phyloP scores from a whole-genome alignment of 2,329 filamentous ascomycete genomes.

The Allantophomopsis lycopodina region DNA sequence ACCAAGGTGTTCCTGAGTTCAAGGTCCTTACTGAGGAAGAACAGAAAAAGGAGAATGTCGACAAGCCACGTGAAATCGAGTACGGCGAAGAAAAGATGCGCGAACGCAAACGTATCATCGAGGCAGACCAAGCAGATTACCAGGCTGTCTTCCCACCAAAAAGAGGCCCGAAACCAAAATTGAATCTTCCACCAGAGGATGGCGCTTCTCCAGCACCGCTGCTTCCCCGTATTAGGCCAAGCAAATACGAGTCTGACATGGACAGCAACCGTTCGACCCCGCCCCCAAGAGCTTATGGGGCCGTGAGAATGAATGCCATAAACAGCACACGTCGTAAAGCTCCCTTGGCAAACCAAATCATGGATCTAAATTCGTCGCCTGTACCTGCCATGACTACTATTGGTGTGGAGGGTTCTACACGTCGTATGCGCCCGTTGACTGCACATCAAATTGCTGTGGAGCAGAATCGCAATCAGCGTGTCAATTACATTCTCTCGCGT shows the following conservation, averaged over 20 bases:
- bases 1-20: constrained; percentile 57
- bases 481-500: constrained; percentile 72
- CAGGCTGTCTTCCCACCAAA: constrained; percentile 33
- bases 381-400: constrained; percentile 32
- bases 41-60: constrained; percentile 57
- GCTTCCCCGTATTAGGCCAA: constrained; percentile 47
- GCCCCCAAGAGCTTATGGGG: constrained; percentile 23
- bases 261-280: constrained; percentile 39
- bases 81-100: constrained; percentile 64
- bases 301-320: constrained; percentile 18
- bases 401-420: constrained; percentile 31
- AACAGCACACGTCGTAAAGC: constrained; percentile 21
- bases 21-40: constrained; percentile 51
- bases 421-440: constrained; percentile 62
- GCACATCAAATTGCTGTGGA: constrained; percentile 74
- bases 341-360: constrained; percentile 42
- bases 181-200: constrained; percentile 22
- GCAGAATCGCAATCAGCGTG: constrained; percentile 62
- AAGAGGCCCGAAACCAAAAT: constrained; percentile 27
- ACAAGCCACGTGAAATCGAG: constrained; percentile 52
- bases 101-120: constrained; percentile 61
- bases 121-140: constrained; percentile 48
- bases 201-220: constrained; percentile 35
- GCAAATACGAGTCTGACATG: constrained; percentile 43
- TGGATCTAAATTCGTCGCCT: constrained; percentile 43